Conservation (phyloP, 345 rosid genomes). For the Draba incana region DNA sequence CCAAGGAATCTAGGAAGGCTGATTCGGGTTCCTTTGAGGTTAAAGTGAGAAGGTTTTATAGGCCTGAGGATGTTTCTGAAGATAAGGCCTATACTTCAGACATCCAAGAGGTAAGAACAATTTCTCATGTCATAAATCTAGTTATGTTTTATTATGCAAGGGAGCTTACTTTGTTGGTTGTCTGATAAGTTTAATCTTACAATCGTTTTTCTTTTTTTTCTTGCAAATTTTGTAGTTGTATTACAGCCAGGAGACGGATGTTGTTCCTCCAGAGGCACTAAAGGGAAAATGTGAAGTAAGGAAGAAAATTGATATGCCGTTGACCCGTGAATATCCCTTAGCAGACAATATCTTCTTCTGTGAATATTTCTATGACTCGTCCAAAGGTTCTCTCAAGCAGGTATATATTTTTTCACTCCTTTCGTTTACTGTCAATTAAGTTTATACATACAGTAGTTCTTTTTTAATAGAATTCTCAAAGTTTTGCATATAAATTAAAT, state of each 20-base stretch:
- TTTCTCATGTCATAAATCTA: constrained; percentile 8
- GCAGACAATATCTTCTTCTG: constrained; percentile 84
- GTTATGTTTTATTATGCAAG: constrained; percentile 5
- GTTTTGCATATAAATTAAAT: no score
- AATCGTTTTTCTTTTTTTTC: background rate
- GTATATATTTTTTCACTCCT: constrained; percentile 41
- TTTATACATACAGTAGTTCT: no score
- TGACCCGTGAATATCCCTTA: constrained; percentile 47
- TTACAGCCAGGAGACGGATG: constrained; percentile 59
- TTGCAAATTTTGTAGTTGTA: constrained; percentile 57
- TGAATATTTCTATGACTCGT: constrained; percentile 71
- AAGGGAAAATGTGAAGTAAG: constrained; percentile 89
- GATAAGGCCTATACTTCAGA: constrained; percentile 70
- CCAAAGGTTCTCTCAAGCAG: constrained; percentile 72
- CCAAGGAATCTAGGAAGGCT: constrained; percentile 40
- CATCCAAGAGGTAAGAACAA: constrained; percentile 54
- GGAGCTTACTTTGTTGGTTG: constrained; percentile 20
- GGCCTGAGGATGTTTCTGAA: constrained; percentile 69
- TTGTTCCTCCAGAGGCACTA: constrained; percentile 47
- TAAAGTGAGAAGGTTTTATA: constrained; percentile 54
- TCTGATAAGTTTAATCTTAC: constrained; percentile 6
- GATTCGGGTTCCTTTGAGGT: constrained; percentile 44
- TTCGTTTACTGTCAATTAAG: background rate
- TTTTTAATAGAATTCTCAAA: no score
- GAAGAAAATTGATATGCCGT: constrained; percentile 67